A percentile compares a stretch with the other conserved stretches of the same genome.
Evolutionary conservation across 352 stramenopile genomes (phyloP).

Genomic region (Pythium brassicae): DNA sequence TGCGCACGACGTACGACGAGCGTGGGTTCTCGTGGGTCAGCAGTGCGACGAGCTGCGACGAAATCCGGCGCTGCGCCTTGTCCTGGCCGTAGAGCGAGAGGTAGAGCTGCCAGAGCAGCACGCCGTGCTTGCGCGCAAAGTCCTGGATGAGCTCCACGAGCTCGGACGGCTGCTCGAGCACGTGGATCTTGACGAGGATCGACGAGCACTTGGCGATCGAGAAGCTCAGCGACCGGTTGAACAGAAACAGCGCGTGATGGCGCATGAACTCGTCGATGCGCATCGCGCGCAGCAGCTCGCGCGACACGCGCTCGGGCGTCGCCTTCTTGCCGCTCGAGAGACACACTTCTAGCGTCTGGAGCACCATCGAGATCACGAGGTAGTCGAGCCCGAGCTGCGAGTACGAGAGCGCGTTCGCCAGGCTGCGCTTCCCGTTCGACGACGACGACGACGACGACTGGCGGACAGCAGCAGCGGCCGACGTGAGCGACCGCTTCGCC

Average conservation of each 20-base stretch:
- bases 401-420: conserved; percentile 76
- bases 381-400: conserved; percentile 81
- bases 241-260: conserved; percentile 80
- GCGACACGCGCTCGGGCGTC: conserved; percentile 68
- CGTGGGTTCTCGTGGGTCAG: conserved; percentile 83
- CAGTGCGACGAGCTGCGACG: conserved; percentile 77
- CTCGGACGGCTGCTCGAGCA: conserved; percentile 82
- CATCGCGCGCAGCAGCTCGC: conserved; percentile 78
- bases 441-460: conserved; percentile 15
- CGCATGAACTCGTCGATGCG: conserved; percentile 83
- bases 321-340: conserved; percentile 84
- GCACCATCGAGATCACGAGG: conserved; percentile 65
- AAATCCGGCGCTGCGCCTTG: conserved; percentile 82
- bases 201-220: conserved; percentile 83
- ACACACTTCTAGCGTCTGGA: conserved; percentile 84
- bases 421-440: conserved; percentile 64
- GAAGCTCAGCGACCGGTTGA: conserved; percentile 84
- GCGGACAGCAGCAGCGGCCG: too few species aligned
- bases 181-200: conserved; percentile 84
- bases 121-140: conserved; percentile 79
- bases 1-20: conserved; percentile 80
- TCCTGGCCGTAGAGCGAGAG: conserved; percentile 77
- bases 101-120: conserved; percentile 82
- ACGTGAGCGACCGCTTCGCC: conserved; percentile 11
- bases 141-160: conserved; percentile 86